A percentile compares a stretch with the other conserved stretches of the same genome.
phyloP scores from a whole-genome alignment of 169 alveolate species.

The Neospora caninum region DNA sequence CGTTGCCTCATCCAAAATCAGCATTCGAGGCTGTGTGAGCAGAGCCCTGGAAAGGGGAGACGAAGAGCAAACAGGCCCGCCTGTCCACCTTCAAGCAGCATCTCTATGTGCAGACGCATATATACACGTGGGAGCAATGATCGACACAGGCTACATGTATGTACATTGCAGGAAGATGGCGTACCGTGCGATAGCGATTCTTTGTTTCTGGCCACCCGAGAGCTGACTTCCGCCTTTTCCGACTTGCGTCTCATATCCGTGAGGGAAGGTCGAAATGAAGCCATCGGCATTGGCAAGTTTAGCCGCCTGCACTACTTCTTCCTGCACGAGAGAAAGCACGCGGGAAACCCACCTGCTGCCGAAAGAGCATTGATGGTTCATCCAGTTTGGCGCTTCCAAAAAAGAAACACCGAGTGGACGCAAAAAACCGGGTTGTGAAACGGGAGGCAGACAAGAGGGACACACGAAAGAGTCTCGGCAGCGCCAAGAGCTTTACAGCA shows the following conservation, averaged over 20 bases:
- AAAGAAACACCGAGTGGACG: no score
- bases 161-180: background rate
- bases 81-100: no score
- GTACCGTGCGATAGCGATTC: slow-evolving; percentile 80
- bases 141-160: background rate
- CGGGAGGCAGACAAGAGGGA: no score
- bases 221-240: slow-evolving; percentile 77
- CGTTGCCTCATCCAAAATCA: slow-evolving; percentile 95
- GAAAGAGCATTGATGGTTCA: no score
- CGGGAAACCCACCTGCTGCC: no score
- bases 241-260: slow-evolving; percentile 79
- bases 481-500: no score
- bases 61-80: no score
- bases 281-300: slow-evolving; percentile 82
- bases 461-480: no score
- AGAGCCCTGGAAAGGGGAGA: slow-evolving; percentile 45
- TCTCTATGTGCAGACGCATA: background rate
- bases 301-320: slow-evolving; percentile 80
- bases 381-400: no score
- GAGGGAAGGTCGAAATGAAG: slow-evolving; percentile 80
- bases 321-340: slow-evolving; percentile 13
- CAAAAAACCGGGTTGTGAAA: no score
- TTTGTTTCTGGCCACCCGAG: slow-evolving; percentile 82
- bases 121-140: background rate
- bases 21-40: slow-evolving; percentile 79